A percentile compares a stretch with the other conserved stretches of the same genome.
Conservation (phyloP, 495 filamentous ascomycete species). For the Achaetomiella virescens region DNA sequence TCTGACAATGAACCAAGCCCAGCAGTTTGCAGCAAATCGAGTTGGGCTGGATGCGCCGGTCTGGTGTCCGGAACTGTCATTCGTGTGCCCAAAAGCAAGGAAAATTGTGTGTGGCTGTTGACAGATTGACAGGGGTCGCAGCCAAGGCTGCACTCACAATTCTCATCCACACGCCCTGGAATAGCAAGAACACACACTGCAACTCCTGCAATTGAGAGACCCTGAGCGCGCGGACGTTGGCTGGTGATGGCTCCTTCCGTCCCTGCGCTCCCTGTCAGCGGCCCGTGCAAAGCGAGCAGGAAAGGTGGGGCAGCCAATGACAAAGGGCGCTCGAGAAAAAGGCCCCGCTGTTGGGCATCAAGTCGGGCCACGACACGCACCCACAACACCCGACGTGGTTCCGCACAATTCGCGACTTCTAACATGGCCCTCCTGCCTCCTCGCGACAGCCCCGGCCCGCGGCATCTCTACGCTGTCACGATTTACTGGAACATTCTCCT, state of each 20-base stretch:
- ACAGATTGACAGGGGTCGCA: not conserved
- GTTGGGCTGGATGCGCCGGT: not conserved
- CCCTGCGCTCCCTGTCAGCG: conserved; percentile 22
- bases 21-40: not conserved
- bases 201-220: not conserved
- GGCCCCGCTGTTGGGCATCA: conserved; percentile 23
- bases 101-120: not conserved
- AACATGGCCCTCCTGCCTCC: not conserved
- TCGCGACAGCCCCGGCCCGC: conserved; percentile 1
- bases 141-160: not conserved
- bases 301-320: conserved; percentile 17
- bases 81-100: not conserved
- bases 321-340: not conserved
- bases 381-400: conserved; percentile 19
- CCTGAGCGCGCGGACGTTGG: conserved; percentile 4
- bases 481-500: conserved; percentile 3
- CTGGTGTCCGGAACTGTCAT: no score
- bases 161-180: not conserved
- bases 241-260: conserved; percentile 11
- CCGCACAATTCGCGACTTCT: conserved; percentile 20
- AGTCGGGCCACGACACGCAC: conserved; percentile 22
- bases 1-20: not conserved
- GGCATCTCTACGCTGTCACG: not conserved
- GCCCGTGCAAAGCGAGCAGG: conserved; percentile 11
- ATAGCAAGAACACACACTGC: not conserved